phyloP scores from a whole-genome alignment of 257 asterid genomes.

The Solanum pimpinellifolium region DNA sequence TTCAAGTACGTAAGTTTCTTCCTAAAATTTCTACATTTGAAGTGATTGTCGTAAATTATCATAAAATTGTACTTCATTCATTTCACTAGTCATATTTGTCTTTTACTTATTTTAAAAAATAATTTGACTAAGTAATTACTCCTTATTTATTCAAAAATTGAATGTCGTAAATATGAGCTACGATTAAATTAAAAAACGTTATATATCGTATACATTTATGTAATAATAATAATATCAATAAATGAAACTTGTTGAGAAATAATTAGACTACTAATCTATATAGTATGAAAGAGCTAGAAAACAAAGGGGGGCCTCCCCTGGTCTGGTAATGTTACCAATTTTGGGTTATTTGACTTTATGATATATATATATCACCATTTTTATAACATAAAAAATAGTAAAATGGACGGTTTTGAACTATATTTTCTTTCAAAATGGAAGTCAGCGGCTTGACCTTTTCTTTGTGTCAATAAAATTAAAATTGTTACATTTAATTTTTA shows the following conservation, averaged over 20 bases:
- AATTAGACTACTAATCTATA: background rate
- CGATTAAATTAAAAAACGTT: too few species aligned
- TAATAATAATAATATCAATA: background rate
- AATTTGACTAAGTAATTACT: background rate
- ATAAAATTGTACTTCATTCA: background rate
- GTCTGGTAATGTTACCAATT: background rate
- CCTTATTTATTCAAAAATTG: background rate
- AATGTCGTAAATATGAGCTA: too few species aligned
- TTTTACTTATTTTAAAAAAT: background rate
- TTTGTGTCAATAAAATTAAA: background rate
- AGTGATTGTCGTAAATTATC: background rate
- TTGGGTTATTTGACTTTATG: conserved; percentile 8
- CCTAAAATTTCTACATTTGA: background rate
- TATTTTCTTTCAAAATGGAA: background rate
- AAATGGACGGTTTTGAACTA: background rate
- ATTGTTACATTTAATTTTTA: background rate
- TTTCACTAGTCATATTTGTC: background rate
- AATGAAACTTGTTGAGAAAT: background rate
- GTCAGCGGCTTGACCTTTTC: background rate
- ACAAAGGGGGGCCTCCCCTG: background rate
- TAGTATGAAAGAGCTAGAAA: background rate
- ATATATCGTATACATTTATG: background rate
- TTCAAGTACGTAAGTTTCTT: background rate
- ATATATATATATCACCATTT: background rate
- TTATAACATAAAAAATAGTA: background rate